These are phyloP conservation scores for Xylaria sp. DNA, from an alignment of 2,329 filamentous ascomycete species.

Conservation along the genomic window DNA sequence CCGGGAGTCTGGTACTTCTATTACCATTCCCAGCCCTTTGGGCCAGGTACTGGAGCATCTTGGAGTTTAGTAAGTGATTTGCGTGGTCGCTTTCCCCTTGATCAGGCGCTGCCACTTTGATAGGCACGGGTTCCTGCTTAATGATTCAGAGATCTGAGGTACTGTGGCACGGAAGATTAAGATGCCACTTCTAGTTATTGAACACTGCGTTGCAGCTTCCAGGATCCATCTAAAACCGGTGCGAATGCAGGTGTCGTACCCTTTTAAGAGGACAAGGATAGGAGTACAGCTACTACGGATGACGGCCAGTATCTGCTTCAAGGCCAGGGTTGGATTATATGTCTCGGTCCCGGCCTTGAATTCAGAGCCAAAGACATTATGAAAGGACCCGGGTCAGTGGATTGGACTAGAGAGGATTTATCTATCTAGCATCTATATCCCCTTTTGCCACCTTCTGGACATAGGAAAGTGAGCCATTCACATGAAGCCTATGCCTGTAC, in stretches of 20 bases:
- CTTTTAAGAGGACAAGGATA: too few species aligned
- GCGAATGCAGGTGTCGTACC: slow-evolving; percentile 10
- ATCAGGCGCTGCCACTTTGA: slow-evolving; percentile 12
- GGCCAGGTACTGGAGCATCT: slow-evolving; percentile 22
- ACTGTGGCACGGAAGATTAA: slow-evolving; percentile 7
- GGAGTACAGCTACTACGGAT: too few species aligned
- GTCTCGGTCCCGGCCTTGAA: too few species aligned
- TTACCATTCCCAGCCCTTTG: slow-evolving; percentile 15
- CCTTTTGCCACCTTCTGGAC: too few species aligned
- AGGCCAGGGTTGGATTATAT: too few species aligned
- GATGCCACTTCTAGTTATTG: slow-evolving; percentile 14
- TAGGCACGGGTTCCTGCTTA: slow-evolving; percentile 11
- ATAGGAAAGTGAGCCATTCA: too few species aligned
- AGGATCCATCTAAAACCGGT: slow-evolving; percentile 19
- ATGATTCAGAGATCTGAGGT: slow-evolving; percentile 11
- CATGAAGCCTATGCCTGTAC: too few species aligned
- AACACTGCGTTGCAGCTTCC: slow-evolving; percentile 19
- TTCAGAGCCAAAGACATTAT: too few species aligned
- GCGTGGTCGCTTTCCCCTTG: slow-evolving; percentile 11
- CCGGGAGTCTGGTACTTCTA: slow-evolving; percentile 19
- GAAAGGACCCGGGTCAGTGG: too few species aligned
- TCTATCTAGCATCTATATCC: too few species aligned
- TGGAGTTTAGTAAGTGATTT: slow-evolving; percentile 11
- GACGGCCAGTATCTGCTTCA: too few species aligned
- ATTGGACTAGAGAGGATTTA: too few species aligned